These are phyloP conservation scores for Penicillium coffeae DNA, from an alignment of 495 filamentous ascomycete species.

Conservation along the genomic window DNA sequence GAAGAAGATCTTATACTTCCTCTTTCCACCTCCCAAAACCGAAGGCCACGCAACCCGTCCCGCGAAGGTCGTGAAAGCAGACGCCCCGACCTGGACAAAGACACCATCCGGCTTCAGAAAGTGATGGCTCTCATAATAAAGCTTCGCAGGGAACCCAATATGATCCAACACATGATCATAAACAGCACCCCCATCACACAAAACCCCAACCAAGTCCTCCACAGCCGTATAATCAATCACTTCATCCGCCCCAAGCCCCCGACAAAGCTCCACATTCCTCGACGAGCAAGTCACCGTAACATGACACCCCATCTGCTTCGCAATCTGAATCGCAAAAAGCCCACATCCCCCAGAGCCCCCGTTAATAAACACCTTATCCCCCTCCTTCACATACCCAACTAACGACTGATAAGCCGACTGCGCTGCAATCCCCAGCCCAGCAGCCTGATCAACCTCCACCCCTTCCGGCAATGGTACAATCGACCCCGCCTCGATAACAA, in stretches of 20 bases:
- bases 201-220: constrained; percentile 41
- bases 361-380: constrained; percentile 63
- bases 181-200: constrained; percentile 47
- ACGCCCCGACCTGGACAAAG: constrained; percentile 57
- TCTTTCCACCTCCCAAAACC: constrained; percentile 62
- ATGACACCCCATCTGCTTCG: constrained; percentile 59
- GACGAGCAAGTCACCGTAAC: constrained; percentile 60
- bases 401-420: constrained; percentile 58
- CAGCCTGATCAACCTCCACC: constrained; percentile 46
- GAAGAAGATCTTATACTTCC: constrained; percentile 45
- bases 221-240: constrained; percentile 63
- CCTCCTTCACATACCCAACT: constrained; percentile 47
- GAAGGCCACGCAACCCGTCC: constrained; percentile 43
- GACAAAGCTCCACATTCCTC: constrained; percentile 54
- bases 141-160: constrained; percentile 43
- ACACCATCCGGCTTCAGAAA: constrained; percentile 49
- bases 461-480: constrained; percentile 45
- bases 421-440: constrained; percentile 52
- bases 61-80: constrained; percentile 21
- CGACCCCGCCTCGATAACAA: constrained; percentile 19
- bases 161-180: constrained; percentile 62
- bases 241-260: constrained; percentile 60
- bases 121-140: constrained; percentile 54
- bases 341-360: constrained; percentile 64
- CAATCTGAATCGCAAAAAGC: constrained; percentile 61